Evolutionary conservation across 208 protist species (phyloP).

Genomic region (Acanthamoeba polyphaga): DNA sequence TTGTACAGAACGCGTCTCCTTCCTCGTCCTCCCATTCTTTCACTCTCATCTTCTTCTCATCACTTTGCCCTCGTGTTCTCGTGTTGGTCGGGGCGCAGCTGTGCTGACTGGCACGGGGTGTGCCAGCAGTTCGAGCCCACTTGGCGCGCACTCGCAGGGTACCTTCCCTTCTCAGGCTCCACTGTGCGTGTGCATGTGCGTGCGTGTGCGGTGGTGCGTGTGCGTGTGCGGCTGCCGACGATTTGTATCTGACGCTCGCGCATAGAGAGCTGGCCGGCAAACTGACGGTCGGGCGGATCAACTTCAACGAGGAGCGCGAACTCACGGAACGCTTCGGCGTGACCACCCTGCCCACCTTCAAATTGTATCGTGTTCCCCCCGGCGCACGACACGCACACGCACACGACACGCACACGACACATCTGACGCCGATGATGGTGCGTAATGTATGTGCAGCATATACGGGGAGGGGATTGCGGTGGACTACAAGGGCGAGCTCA

Average conservation of each 20-base stretch:
- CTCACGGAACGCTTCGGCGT: conserved; percentile 18
- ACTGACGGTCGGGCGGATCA: neutral
- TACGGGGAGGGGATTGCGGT: neutral
- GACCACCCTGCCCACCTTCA: conserved; percentile 20
- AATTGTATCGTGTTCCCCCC: neutral
- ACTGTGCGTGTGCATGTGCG: no score
- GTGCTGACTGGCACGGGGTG: neutral
- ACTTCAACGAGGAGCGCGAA: conserved; percentile 34
- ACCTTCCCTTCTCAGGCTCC: neutral
- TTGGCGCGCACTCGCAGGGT: neutral
- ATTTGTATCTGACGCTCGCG: no score
- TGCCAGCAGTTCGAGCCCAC: neutral
- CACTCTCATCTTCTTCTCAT: neutral
- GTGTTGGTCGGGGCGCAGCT: neutral
- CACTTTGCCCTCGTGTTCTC: neutral
- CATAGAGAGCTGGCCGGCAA: neutral
- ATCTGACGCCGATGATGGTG: no score
- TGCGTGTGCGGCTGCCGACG: no score
- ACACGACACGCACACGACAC: neutral
- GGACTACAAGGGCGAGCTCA: neutral
- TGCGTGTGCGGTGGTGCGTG: no score
- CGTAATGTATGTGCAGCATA: neutral
- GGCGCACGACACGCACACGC: neutral
- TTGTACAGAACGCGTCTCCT: neutral
- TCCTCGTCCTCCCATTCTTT: neutral